Percentiles rank a stretch among this genome's conserved stretches.
Evolutionary conservation across 2,329 filamentous ascomycete genomes (phyloP).

Genomic region (Colletotrichum sp.): DNA sequence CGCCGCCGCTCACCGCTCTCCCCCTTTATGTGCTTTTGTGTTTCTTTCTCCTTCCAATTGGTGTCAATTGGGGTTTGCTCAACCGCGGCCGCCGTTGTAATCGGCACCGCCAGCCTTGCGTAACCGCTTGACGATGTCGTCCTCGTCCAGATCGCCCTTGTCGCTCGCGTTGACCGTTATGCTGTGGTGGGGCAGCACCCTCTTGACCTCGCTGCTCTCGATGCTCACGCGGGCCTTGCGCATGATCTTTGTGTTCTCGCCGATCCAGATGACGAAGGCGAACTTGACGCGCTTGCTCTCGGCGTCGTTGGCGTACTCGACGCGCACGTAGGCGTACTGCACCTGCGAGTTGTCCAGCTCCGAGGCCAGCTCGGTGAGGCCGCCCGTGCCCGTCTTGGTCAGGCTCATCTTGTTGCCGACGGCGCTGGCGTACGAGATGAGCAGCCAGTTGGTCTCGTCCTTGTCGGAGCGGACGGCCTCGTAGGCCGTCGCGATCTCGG

Average conservation of each 20-base stretch:
- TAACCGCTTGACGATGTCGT: slow-evolving; percentile 64
- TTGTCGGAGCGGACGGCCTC: slow-evolving; percentile 72
- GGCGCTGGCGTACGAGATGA: slow-evolving; percentile 64
- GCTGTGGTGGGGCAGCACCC: slow-evolving; percentile 67
- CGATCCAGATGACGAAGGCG: slow-evolving; percentile 71
- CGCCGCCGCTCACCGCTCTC: background rate
- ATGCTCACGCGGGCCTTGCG: slow-evolving; percentile 72
- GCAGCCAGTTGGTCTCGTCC: slow-evolving; percentile 69
- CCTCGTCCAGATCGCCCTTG: slow-evolving; percentile 63
- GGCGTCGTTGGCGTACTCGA: slow-evolving; percentile 75
- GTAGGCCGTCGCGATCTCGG: slow-evolving; percentile 69
- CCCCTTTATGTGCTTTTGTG: background rate
- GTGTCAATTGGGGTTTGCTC: background rate
- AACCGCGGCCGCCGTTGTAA: slow-evolving; percentile 71
- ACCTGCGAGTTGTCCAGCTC: slow-evolving; percentile 64
- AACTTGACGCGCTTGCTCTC: slow-evolving; percentile 75
- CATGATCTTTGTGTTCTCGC: slow-evolving; percentile 69
- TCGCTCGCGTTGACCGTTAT: slow-evolving; percentile 68
- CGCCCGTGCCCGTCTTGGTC: slow-evolving; percentile 63
- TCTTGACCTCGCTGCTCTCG: slow-evolving; percentile 70
- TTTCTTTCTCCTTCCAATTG: background rate
- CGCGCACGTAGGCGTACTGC: slow-evolving; percentile 69
- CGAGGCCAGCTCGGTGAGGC: slow-evolving; percentile 61
- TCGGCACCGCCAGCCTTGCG: slow-evolving; percentile 73
- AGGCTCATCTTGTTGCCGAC: slow-evolving; percentile 63